phyloP scores from a whole-genome alignment of 2,329 filamentous ascomycete genomes.

The Ophiocordyceps polyrhachis-furcata region DNA sequence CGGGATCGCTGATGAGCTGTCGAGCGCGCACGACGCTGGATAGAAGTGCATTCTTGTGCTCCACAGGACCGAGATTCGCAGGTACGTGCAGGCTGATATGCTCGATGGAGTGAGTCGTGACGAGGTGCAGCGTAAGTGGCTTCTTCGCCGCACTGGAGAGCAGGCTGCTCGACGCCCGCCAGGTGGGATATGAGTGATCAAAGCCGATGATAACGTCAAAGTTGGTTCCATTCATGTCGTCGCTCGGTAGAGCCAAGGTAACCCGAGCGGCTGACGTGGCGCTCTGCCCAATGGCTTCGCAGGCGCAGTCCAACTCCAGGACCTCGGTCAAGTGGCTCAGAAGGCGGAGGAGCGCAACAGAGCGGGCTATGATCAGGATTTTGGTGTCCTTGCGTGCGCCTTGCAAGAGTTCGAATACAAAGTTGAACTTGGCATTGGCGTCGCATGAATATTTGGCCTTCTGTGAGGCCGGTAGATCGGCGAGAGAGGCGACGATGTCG shows the following conservation, averaged over 20 bases:
- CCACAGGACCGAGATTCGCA: conserved; percentile 15
- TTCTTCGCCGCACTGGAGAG: conserved; percentile 6
- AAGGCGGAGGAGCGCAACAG: conserved; percentile 29
- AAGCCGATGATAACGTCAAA: conserved; percentile 35
- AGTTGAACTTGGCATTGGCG: conserved; percentile 41
- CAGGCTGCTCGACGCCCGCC: conserved; percentile 8
- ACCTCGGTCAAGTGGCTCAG: conserved; percentile 28
- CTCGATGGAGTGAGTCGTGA: conserved; percentile 33
- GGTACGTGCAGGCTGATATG: conserved; percentile 31
- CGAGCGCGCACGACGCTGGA: conserved; percentile 18
- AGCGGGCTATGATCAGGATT: conserved; percentile 34
- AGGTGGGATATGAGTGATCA: conserved; percentile 29
- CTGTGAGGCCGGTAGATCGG: conserved; percentile 18
- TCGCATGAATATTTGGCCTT: conserved; percentile 33
- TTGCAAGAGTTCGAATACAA: conserved; percentile 35
- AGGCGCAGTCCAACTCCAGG: conserved; percentile 17
- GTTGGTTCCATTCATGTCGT: conserved; percentile 17
- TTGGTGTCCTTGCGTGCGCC: conserved; percentile 23
- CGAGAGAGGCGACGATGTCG: conserved; percentile 25
- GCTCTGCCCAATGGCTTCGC: conserved; percentile 12
- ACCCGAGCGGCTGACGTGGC: conserved; percentile 18
- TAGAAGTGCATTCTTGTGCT: conserved; percentile 27
- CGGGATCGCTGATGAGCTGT: conserved; percentile 21
- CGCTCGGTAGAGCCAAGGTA: conserved; percentile 22
- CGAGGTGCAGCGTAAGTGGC: conserved; percentile 29